phyloP scores from a whole-genome alignment of 192 early-diverging fungal genomes.

The Linnemannia elongata region DNA sequence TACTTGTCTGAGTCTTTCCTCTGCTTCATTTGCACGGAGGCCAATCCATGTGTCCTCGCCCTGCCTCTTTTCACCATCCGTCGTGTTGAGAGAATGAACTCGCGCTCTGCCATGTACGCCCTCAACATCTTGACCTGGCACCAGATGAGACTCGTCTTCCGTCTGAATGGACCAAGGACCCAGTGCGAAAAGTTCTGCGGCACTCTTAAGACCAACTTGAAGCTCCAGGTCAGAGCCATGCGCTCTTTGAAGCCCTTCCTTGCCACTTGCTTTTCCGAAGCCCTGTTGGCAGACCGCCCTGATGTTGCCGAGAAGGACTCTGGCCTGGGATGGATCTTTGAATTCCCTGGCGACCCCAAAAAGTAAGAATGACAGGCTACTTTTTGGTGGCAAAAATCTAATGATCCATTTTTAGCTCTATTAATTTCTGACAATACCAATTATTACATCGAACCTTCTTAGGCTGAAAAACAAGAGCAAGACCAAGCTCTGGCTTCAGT shows the following conservation, averaged over 20 bases:
- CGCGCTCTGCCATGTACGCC: constrained; percentile 72
- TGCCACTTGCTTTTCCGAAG: constrained; percentile 85
- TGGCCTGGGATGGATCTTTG: constrained; percentile 81
- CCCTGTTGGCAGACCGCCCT: constrained; percentile 67
- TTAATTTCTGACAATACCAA: background rate
- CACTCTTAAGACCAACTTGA: constrained; percentile 77
- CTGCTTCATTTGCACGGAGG: constrained; percentile 80
- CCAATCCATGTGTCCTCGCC: constrained; percentile 79
- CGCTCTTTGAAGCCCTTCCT: constrained; percentile 85
- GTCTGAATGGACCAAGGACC: constrained; percentile 75
- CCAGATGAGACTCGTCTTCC: constrained; percentile 88
- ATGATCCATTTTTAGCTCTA: background rate
- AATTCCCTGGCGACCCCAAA: constrained; percentile 79
- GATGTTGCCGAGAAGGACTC: constrained; percentile 63
- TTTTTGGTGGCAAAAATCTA: background rate
- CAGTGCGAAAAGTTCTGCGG: constrained; percentile 87
- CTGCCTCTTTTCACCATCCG: constrained; percentile 93
- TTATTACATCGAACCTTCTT: background rate
- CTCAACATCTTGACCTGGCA: constrained; percentile 94
- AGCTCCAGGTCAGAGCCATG: constrained; percentile 80
- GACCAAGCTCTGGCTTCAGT: constrained; percentile 80
- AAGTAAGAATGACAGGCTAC: constrained; percentile 55
- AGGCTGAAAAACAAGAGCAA: constrained; percentile 78
- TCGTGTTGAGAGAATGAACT: constrained; percentile 89
- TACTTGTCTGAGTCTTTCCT: constrained; percentile 92